These are phyloP conservation scores for Clausena lansium DNA, from an alignment of 345 rosid species.

Conservation along the genomic window DNA sequence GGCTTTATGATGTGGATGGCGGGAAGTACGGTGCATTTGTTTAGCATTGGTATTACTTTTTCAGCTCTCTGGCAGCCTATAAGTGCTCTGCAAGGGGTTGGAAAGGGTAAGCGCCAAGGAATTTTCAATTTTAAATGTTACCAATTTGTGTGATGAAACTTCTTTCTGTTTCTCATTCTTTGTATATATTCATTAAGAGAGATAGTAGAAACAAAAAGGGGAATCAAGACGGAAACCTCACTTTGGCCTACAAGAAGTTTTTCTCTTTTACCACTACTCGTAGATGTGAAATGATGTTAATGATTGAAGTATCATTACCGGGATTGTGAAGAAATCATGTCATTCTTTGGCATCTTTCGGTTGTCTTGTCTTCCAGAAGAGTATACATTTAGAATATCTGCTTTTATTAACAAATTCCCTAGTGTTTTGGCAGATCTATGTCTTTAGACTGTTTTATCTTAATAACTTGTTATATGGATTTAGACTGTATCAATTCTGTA, in stretches of 20 bases:
- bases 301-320: background rate
- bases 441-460: background rate
- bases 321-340: background rate
- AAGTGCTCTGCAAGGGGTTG: constrained; percentile 95
- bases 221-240: background rate
- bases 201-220: background rate
- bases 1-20: constrained; percentile 99
- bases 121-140: background rate
- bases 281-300: background rate
- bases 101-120: constrained; percentile 70
- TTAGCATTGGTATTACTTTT: constrained; percentile 96
- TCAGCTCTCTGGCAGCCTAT: constrained; percentile 99
- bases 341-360: background rate
- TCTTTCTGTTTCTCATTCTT: background rate
- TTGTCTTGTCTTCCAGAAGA: background rate
- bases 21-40: constrained; percentile 96
- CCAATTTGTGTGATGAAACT: background rate
- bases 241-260: background rate
- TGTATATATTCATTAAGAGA: background rate
- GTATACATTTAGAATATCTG: background rate
- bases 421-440: background rate
- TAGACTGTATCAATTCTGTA: background rate
- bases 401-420: background rate
- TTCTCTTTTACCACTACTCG: background rate
- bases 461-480: background rate